Percentiles rank a stretch among this genome's conserved stretches.
These are phyloP conservation scores for Mucor sp. DNA, from an alignment of 371 early-diverging fungal species.

Conservation along the genomic window DNA sequence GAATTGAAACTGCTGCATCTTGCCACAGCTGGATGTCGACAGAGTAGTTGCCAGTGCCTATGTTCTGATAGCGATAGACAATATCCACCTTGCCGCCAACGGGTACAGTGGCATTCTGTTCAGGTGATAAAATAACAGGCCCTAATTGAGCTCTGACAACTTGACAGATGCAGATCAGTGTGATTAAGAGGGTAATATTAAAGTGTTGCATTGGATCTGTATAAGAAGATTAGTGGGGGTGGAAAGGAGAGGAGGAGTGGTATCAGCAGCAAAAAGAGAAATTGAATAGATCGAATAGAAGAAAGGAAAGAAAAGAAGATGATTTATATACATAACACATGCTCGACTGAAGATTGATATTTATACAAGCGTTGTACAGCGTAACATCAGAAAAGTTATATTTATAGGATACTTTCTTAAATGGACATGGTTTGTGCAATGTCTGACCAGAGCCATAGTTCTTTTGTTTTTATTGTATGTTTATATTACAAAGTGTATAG, in stretches of 20 bases:
- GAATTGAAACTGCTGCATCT: conserved; percentile 20
- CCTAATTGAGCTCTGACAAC: conserved; percentile 25
- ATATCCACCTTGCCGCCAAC: conserved; percentile 26
- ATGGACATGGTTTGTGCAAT: neutral
- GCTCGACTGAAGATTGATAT: neutral
- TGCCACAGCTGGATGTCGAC: conserved; percentile 33
- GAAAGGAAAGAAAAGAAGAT: conserved; percentile 1
- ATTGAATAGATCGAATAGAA: conserved; percentile 2
- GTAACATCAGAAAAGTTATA: conserved; percentile 1
- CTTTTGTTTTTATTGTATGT: neutral
- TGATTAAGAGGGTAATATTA: neutral
- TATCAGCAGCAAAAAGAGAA: neutral
- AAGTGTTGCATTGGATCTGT: neutral
- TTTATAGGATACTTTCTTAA: neutral
- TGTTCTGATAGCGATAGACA: conserved; percentile 27
- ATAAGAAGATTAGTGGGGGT: neutral
- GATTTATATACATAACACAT: neutral
- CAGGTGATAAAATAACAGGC: conserved; percentile 21
- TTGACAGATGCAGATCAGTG: neutral
- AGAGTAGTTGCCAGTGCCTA: conserved; percentile 30
- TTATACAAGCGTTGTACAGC: conserved; percentile 9
- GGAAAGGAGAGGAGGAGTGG: neutral
- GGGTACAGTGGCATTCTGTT: conserved; percentile 23
- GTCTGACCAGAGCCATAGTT: neutral
- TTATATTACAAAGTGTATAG: neutral